Evolutionary conservation across 179 eudicot species (phyloP), one percentile per base, ranked within the genome.

Genomic region (Beta lomatogona): DNA sequence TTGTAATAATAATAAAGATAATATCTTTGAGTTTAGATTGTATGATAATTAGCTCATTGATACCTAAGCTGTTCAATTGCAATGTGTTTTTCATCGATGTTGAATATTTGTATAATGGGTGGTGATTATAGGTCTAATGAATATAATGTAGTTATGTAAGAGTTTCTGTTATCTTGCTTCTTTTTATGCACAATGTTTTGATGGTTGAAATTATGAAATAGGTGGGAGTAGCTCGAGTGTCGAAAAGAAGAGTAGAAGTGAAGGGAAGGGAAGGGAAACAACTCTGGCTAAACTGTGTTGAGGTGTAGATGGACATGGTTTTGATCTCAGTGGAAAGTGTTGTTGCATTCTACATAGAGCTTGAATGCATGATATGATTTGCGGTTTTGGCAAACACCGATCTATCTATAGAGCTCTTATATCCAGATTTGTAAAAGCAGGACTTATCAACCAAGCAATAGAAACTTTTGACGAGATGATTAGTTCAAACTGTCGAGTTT

Each of bases 391-490:
- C 82, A 88, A 82, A 78, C 88, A 89, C 85, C 91, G 99, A 74
- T 89, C 89, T 77, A 85, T 86, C 76, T 97, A 94, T 77, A 91
- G 97, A 73, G 82, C 95, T 41, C 89, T 87, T 60, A 97, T 94
- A 53, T 90, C 98, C 4, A 84, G 91, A 77, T 88, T 82, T 82
- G 98, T 97, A 18, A 97, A 90, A 86, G 87, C 92, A n/a, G 99
- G 99, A 75, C 84, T 86, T 19, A 85, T 97, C 60, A 91, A 93
- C 78, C 83, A 88, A 88, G 98, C 98, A n/a, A 85, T 94, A 89
- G 89, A 91, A 54, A 88, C 90, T 80, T 97, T 94, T 80, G 94
- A 94, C 69, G 90, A 97, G 88, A 94, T 97, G 98, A 83, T 95
- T 77, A 86, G 85, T 41, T 89, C 99, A 48, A 88, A 93, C 52